These are phyloP conservation scores for Acacia pycnantha DNA, from an alignment of 331 rosid genomes.

Conservation along the genomic window DNA sequence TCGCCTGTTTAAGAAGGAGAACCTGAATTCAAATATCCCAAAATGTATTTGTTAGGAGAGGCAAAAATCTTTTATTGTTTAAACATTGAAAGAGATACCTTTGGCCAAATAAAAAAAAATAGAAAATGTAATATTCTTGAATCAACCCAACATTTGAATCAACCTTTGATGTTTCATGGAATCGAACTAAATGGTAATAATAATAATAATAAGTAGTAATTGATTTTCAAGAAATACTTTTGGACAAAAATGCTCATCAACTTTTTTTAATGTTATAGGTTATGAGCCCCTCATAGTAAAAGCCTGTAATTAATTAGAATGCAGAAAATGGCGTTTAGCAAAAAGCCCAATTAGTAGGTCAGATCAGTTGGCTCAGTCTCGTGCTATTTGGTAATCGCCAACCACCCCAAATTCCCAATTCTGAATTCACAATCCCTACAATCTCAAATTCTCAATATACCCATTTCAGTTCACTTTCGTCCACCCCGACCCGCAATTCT, in stretches of 20 bases:
- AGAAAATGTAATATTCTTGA: too few relatives aligned
- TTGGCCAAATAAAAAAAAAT: too few relatives aligned
- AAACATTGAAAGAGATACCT: too few relatives aligned
- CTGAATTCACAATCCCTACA: not conserved
- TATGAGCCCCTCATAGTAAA: not conserved
- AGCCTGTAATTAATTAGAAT: not conserved
- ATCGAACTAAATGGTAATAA: too few relatives aligned
- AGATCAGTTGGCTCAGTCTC: not conserved
- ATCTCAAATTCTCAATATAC: not conserved
- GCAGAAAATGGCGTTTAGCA: not conserved
- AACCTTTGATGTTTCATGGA: too few relatives aligned
- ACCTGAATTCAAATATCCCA: accelerated
- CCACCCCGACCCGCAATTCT: not conserved
- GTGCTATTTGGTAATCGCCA: not conserved
- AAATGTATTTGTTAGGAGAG: too few relatives aligned
- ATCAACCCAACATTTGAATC: not conserved
- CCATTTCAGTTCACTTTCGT: not conserved
- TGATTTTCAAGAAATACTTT: too few relatives aligned
- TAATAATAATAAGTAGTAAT: too few relatives aligned
- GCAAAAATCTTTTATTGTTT: too few relatives aligned
- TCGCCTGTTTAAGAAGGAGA: accelerated
- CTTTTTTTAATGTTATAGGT: too few relatives aligned
- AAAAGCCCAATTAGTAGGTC: not conserved
- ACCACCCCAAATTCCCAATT: not conserved
- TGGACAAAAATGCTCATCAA: too few relatives aligned